Evolutionary conservation across 1,284 basidiomycete species (phyloP).

Genomic region (Gomphus bonarii): DNA sequence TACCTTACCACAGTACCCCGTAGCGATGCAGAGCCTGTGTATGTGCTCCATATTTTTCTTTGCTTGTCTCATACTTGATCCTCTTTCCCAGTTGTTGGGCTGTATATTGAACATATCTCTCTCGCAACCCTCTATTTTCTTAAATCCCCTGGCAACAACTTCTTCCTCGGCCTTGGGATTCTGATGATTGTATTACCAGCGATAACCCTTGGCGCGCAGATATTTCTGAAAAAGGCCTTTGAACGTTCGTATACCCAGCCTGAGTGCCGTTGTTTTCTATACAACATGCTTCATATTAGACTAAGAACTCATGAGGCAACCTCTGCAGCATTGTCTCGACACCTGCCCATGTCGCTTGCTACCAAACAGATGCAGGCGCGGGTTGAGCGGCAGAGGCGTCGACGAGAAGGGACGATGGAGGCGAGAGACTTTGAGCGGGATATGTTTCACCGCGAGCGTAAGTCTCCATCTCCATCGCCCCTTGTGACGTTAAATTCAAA

Average conservation of each 20-base stretch:
- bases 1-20: constrained; percentile 56
- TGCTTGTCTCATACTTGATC: background rate
- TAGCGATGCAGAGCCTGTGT: constrained; percentile 63
- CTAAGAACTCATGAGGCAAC: constrained; percentile 1
- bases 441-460: constrained; percentile 32
- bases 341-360: constrained; percentile 54
- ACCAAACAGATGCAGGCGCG: constrained; percentile 37
- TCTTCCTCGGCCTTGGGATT: constrained; percentile 42
- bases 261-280: background rate
- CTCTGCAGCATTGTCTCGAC: constrained; percentile 36
- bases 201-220: constrained; percentile 38
- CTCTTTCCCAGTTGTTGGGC: constrained; percentile 40
- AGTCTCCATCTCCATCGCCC: constrained; percentile 11
- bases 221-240: constrained; percentile 31
- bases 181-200: constrained; percentile 55
- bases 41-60: constrained; percentile 14
- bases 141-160: constrained; percentile 24
- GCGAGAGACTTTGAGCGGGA: constrained; percentile 26
- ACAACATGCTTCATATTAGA: background rate
- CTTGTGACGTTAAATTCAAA: no score
- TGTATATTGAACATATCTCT: constrained; percentile 60
- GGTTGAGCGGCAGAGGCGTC: constrained; percentile 24
- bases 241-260: constrained; percentile 29
- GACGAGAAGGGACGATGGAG: constrained; percentile 15
- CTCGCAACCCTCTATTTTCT: constrained; percentile 62